phyloP scores from a whole-genome alignment of 305 asterid species.

The Fraxinus nigra region DNA sequence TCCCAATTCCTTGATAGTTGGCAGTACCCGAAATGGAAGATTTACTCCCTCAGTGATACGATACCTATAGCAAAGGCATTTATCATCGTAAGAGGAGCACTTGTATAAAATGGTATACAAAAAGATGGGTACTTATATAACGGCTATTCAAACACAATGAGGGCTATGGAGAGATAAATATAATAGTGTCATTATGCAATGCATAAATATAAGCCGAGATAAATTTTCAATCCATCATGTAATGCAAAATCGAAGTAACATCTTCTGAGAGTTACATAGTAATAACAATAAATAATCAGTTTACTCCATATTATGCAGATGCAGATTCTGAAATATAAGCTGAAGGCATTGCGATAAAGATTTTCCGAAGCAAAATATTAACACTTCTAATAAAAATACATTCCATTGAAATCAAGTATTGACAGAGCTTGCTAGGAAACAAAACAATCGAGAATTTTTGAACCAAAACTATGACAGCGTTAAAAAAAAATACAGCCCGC shows the following conservation, averaged over 20 bases:
- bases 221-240: not conserved
- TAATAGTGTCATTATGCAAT: not conserved
- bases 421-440: not conserved
- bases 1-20: conserved; percentile 98
- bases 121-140: not conserved
- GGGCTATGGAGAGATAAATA: not conserved
- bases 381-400: not conserved
- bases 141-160: not conserved
- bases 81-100: conserved; percentile 18
- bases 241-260: not conserved
- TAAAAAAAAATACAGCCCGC: not conserved
- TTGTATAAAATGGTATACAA: not conserved
- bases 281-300: not conserved
- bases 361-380: not conserved
- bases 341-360: not conserved
- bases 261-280: not conserved
- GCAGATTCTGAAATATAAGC: not conserved
- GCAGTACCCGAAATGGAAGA: conserved; percentile 96
- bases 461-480: not conserved
- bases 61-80: conserved; percentile 51
- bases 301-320: not conserved
- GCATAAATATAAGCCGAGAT: not conserved
- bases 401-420: not conserved
- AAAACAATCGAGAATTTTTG: not conserved
- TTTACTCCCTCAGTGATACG: conserved; percentile 99